Evolutionary conservation across 306 rosid species (phyloP).

Genomic region (Casuarina equisetifolia): DNA sequence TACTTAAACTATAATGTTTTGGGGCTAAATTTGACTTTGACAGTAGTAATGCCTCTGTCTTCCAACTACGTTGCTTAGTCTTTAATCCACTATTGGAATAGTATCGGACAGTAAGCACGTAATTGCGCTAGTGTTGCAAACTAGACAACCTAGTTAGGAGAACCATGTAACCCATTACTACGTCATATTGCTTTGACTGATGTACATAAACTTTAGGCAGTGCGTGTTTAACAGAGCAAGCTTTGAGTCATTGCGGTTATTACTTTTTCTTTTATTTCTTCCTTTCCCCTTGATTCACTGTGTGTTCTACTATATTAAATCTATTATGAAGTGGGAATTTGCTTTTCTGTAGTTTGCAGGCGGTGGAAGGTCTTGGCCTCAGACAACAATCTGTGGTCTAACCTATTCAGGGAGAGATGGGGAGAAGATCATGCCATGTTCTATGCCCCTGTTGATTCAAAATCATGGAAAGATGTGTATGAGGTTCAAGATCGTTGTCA

Average conservation of each 20-base stretch:
- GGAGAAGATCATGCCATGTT: slow-evolving; percentile 58
- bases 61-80: not conserved
- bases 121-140: not conserved
- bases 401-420: slow-evolving; percentile 78
- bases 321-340: slow-evolving; percentile 15
- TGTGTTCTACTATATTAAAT: not conserved
- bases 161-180: not conserved
- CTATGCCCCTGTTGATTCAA: slow-evolving; percentile 51
- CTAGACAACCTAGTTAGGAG: not conserved
- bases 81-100: not conserved
- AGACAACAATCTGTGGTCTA: slow-evolving; percentile 55
- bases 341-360: slow-evolving; percentile 51
- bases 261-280: not conserved
- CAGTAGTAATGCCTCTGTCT: not conserved
- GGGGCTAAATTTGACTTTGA: not conserved
- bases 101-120: not conserved
- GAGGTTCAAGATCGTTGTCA: slow-evolving; percentile 71
- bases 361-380: slow-evolving; percentile 68
- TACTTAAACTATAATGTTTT: not conserved
- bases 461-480: slow-evolving; percentile 63
- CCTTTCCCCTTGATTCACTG: slow-evolving; percentile 6
- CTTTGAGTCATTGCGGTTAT: too few species aligned
- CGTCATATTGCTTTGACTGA: not conserved
- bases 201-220: not conserved
- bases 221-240: not conserved